Conservation (phyloP, 345 rosid genomes). For the Boechera divaricarpa region DNA sequence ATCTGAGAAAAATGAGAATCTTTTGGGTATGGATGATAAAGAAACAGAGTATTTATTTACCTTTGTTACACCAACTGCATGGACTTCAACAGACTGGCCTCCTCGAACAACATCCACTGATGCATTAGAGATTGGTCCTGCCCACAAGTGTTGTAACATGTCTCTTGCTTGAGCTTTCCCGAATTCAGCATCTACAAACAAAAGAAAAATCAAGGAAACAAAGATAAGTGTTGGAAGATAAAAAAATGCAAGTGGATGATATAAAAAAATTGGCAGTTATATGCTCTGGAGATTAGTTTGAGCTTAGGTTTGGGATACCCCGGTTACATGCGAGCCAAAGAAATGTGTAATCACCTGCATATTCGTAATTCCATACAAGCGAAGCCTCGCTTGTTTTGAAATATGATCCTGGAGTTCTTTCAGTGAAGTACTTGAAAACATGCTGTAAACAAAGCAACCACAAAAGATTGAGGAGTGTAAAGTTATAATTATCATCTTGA, state of each 20-base stretch:
- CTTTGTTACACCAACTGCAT: constrained; percentile 96
- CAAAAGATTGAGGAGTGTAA: constrained; percentile 33
- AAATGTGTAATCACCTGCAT: constrained; percentile 66
- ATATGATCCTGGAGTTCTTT: constrained; percentile 92
- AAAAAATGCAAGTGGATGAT: background rate
- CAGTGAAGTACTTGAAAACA: constrained; percentile 93
- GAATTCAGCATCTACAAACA: constrained; percentile 75
- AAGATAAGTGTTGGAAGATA: too few relatives aligned
- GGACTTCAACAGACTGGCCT: constrained; percentile 87
- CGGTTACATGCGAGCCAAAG: background rate
- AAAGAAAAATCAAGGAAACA: too few relatives aligned
- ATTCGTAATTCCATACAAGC: constrained; percentile 92
- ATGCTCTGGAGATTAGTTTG: background rate
- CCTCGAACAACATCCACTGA: constrained; percentile 96
- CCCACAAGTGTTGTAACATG: constrained; percentile 98
- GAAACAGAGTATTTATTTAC: constrained; percentile 44
- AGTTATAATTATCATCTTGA: constrained; percentile 12
- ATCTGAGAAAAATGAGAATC: constrained; percentile 6
- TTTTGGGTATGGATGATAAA: background rate
- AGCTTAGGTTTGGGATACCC: background rate
- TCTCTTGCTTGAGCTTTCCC: constrained; percentile 97
- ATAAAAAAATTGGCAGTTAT: background rate
- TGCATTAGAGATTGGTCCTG: constrained; percentile 96
- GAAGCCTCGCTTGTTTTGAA: constrained; percentile 79
- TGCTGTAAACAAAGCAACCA: constrained; percentile 64